Evolutionary conservation across 495 filamentous ascomycete species (phyloP).

Genomic region (Mycothermus thermophilus): DNA sequence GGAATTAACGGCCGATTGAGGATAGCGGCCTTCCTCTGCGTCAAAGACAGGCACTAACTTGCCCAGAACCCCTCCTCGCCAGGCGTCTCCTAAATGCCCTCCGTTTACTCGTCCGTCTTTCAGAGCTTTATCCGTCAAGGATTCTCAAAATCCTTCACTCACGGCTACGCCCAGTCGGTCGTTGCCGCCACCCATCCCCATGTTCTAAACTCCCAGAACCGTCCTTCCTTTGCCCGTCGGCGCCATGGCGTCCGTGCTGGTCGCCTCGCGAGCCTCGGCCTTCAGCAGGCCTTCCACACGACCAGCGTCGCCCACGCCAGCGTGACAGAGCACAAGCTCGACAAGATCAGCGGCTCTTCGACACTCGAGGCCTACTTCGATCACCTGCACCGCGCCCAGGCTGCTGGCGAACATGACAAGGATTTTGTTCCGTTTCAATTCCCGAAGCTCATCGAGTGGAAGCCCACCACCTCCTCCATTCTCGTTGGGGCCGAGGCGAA

Average conservation of each 20-base stretch:
- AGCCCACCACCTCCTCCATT: conserved; percentile 40
- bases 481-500: conserved; percentile 38
- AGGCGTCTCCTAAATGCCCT: conserved; percentile 46
- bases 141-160: conserved; percentile 88
- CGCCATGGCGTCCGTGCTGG: conserved; percentile 38
- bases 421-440: conserved; percentile 90
- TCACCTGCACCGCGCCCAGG: conserved; percentile 66
- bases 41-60: no score
- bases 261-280: conserved; percentile 46
- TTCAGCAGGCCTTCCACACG: conserved; percentile 63
- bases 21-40: no score
- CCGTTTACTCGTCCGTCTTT: conserved; percentile 43
- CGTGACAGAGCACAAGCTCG: no score
- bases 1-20: no score
- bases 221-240: conserved; percentile 37
- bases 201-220: conserved; percentile 59
- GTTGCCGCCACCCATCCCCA: conserved; percentile 82
- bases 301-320: conserved; percentile 18
- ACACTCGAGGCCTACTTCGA: conserved; percentile 84
- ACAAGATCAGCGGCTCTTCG: no score
- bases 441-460: conserved; percentile 74
- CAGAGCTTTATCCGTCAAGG: conserved; percentile 92
- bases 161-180: conserved; percentile 95
- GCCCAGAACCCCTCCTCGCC: conserved; percentile 28
- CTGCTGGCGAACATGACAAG: conserved; percentile 45